Evolutionary conservation across 441 rosid genomes (phyloP).

Genomic region (Macaranga tanarius): DNA sequence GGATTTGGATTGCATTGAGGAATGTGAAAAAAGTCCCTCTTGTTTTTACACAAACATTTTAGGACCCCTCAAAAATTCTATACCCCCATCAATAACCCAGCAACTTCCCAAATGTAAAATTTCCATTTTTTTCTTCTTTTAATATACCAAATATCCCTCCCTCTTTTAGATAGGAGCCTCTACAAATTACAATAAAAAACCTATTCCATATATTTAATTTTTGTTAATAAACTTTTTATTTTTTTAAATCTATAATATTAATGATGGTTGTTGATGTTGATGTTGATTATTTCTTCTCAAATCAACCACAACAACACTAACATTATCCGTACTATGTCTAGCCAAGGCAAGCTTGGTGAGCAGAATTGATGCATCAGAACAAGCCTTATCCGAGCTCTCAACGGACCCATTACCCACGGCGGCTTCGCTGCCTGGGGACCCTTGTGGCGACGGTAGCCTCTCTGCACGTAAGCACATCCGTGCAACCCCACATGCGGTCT

Average conservation of each 20-base stretch:
- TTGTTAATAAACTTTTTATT: neutral
- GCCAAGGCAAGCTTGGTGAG: conserved; percentile 79
- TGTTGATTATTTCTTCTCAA: conserved; percentile 39
- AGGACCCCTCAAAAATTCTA: neutral
- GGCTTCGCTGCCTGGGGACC: conserved; percentile 25
- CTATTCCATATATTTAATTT: neutral
- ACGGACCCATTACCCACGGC: conserved; percentile 24
- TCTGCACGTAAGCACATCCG: conserved; percentile 63
- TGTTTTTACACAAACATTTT: neutral
- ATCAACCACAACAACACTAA: conserved; percentile 85
- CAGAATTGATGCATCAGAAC: conserved; percentile 71
- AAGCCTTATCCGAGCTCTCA: conserved; percentile 58
- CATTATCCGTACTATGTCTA: conserved; percentile 65
- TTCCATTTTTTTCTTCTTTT: neutral
- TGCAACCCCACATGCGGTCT: conserved; percentile 76
- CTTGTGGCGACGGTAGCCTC: conserved; percentile 23
- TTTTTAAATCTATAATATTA: too few relatives aligned
- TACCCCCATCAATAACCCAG: too few relatives aligned
- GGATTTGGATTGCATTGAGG: neutral
- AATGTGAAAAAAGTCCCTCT: neutral
- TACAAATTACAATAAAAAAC: conserved; percentile 14
- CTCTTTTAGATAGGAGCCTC: neutral
- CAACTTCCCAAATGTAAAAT: too few relatives aligned
- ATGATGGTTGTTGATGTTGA: neutral
- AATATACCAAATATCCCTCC: neutral